Conservation (phyloP, 2,329 filamentous ascomycete genomes). For the Stagonosporopsis cucurbitacearum region DNA sequence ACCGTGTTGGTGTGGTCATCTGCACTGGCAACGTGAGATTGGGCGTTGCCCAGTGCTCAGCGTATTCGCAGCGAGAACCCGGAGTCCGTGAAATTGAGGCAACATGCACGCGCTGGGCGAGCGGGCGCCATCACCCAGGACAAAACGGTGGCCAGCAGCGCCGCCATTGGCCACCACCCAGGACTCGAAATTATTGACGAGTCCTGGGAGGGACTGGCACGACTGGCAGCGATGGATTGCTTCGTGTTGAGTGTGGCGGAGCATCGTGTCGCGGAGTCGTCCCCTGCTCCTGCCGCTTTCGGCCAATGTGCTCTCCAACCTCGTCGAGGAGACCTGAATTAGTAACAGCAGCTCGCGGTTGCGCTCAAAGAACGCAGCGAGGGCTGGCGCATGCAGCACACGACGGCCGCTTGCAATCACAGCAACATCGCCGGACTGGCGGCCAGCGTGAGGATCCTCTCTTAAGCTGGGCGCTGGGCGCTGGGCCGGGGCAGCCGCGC, state of each 20-base stretch:
- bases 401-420: slow-evolving; percentile 8
- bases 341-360: slow-evolving; percentile 13
- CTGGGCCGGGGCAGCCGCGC: slow-evolving; percentile 24
- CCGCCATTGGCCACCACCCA: slow-evolving; percentile 3
- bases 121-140: slow-evolving; percentile 7
- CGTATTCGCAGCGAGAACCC: slow-evolving; percentile 12
- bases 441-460: slow-evolving; percentile 12
- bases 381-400: slow-evolving; percentile 1
- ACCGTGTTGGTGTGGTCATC: background rate
- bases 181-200: slow-evolving; percentile 14
- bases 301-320: slow-evolving; percentile 4
- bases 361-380: slow-evolving; percentile 8
- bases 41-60: slow-evolving; percentile 7
- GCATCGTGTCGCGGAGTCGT: slow-evolving; percentile 16
- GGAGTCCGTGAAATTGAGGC: slow-evolving; percentile 15
- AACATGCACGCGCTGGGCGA: slow-evolving; percentile 15
- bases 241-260: slow-evolving; percentile 35
- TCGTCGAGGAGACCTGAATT: slow-evolving; percentile 17
- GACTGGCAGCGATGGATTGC: slow-evolving; percentile 11
- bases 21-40: slow-evolving; percentile 7
- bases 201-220: slow-evolving; percentile 18
- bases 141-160: slow-evolving; percentile 2
- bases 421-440: slow-evolving; percentile 2
- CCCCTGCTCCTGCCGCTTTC: slow-evolving; percentile 26
- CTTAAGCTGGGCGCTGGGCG: slow-evolving; percentile 17